Base-by-base conservation (phyloP, 2,329 filamentous ascomycete species). In the Colletotrichum spinosum region DNA sequence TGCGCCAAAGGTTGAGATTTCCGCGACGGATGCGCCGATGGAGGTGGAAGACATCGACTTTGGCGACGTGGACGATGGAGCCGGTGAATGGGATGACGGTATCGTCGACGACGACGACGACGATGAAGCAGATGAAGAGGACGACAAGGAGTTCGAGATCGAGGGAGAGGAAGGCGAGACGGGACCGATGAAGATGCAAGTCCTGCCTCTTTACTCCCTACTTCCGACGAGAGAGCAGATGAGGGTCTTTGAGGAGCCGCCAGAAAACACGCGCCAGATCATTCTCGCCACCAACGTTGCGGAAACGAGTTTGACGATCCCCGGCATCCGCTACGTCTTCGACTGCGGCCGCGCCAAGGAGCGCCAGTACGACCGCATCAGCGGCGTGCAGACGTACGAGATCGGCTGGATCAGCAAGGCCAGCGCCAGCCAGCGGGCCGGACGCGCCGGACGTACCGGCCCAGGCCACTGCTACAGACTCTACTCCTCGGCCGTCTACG, bases 361-460 rank as follows among this genome's bases (percentile, higher is more conserved):
- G 76, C 91, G 95, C 68, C 92, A 90, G 63, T 98, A 96, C 72
- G 92, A 98, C 74, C 85, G 88, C n/a, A 81, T 88, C 10, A 97
- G 92, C 8, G 95, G 95, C 4, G 95, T 99, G 1, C 96, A 99
- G 76, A 97, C 92, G 73, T 99, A 97, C 75, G 92, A 97, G 72
- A 88, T 99, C 57, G 91, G 92, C 45, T 99, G 95, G 93, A 97
- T 98, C 75, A 97, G 94, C 81, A 98, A 99, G 80, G 96, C 96
- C 35, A 97, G 93, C 75, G 95, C 96, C 8, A 92, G 90, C 69
- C 96, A 99, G 78, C 88, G 96, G 75, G 89, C 93, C 65, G 96
- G 96, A 79, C 93, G 96, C 85, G 96, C 96, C 62, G 96, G 97
- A 68, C 90, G 96, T 83, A 99, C 95, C 4, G 95, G 94, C 0